Base-by-base conservation (phyloP, 2,329 filamentous ascomycete species). In the Fusarium oxysporum region DNA sequence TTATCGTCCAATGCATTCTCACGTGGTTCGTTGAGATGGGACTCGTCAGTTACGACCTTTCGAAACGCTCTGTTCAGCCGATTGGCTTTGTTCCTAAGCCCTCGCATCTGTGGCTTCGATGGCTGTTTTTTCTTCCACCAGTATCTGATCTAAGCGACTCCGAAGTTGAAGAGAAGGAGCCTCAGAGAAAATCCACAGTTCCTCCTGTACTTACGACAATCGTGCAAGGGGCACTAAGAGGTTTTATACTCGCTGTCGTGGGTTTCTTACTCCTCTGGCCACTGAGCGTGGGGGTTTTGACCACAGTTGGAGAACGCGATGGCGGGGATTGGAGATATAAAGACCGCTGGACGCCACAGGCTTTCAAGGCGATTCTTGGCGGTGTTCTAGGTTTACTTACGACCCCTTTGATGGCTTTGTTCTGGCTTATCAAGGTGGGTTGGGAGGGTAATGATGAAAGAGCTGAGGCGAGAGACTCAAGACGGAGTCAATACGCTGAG, bases 21-120 rank as follows among this genome's bases (percentile, higher is more conserved):
- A 89, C 87, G 28, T 89, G 87, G 86, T 78, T 86, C 56, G 79
- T 87, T 45, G 85, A 88, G 74, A 79, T 83, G 40, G 65, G 82
- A 33, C 76, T 88, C n/a, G 86, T 89, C 32, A 84, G 83, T 71
- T 79, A 80, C 28, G 86, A 88, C 77, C 78, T 89, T 25, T 80
- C 78, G 28, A 79, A 79, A 38, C 84, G 85, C 38, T 81, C 79
- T 13, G 81, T 89, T 48, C 82, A 85, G 65, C 83, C 87, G 32
- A 83, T 88, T 35, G 85, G 85, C 38, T 85, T 85, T 70, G 65
- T 84, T 69, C 72, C 76, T 9, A 77, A 84, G 71, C 86, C 84
- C 1, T 67, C 65, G 4, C 57, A 61, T 43, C 75, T 61, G 12
- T 75, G 78, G n/a, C 25, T 82, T 14, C 82, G 86, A 19, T 86